A percentile compares a stretch with the other conserved stretches of the same genome.
Conservation (phyloP, 345 rosid species). For the Zanthoxylum bungeanum region DNA sequence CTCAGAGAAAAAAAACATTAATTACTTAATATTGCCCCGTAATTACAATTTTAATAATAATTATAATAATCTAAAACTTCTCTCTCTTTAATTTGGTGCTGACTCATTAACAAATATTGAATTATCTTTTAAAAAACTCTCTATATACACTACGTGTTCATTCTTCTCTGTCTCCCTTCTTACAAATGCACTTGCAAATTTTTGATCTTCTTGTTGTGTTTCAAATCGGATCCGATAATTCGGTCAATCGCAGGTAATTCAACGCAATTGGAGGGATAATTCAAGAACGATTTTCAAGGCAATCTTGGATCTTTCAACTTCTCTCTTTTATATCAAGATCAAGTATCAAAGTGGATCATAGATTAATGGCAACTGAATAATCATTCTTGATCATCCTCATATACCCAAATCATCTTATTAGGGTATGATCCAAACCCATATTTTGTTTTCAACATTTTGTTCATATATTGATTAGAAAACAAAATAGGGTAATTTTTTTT, state of each 20-base stretch:
- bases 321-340: constrained; percentile 2
- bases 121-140: neutral
- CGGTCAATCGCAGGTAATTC: constrained; percentile 21
- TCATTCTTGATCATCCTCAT: no score
- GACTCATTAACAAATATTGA: constrained; percentile 4
- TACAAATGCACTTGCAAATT: neutral
- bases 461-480: no score
- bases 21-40: neutral
- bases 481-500: no score
- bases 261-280: constrained; percentile 14
- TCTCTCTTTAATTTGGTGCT: neutral
- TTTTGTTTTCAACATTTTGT: neutral
- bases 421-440: neutral
- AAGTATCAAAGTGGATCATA: neutral
- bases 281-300: constrained; percentile 18
- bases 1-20: neutral
- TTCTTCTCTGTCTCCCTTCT: neutral
- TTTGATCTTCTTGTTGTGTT: neutral
- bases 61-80: neutral
- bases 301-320: constrained; percentile 19
- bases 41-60: neutral
- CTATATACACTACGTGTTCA: constrained; percentile 16
- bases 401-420: no score
- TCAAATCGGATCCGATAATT: constrained; percentile 21
- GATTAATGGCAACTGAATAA: neutral